These are phyloP conservation scores for Didymella pinodella DNA, from an alignment of 2,329 filamentous ascomycete genomes.

Conservation along the genomic window DNA sequence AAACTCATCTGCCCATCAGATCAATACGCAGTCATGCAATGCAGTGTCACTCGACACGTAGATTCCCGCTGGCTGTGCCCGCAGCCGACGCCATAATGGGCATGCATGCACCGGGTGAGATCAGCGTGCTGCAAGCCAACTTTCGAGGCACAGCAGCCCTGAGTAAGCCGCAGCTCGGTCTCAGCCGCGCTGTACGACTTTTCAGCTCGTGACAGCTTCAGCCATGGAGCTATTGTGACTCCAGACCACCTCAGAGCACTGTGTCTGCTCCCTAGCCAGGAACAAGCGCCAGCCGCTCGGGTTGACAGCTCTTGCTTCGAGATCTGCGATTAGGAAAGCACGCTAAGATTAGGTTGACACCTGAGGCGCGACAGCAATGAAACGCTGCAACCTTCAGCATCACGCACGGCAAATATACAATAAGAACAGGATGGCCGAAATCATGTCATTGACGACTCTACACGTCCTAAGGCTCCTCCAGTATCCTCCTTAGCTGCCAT, in stretches of 20 bases:
- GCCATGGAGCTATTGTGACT: background rate
- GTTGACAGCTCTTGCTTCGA: slow-evolving; percentile 2
- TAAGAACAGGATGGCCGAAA: background rate
- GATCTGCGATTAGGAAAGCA: slow-evolving; percentile 12
- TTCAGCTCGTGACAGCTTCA: background rate
- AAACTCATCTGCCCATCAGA: background rate
- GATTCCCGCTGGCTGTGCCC: slow-evolving; percentile 1
- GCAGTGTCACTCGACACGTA: slow-evolving; percentile 4
- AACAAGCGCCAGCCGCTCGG: slow-evolving; percentile 1
- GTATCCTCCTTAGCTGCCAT: background rate
- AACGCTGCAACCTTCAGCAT: slow-evolving; percentile 19
- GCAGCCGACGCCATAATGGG: slow-evolving; percentile 4
- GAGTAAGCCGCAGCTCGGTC: background rate
- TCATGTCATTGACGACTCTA: background rate
- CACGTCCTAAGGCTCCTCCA: background rate
- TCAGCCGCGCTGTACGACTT: background rate
- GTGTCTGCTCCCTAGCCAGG: background rate
- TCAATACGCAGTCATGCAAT: background rate
- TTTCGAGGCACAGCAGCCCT: slow-evolving; percentile 15
- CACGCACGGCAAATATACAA: slow-evolving; percentile 3
- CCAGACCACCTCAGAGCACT: background rate
- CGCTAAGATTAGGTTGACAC: slow-evolving; percentile 19
- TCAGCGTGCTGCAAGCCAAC: slow-evolving; percentile 12
- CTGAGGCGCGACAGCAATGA: slow-evolving; percentile 21
- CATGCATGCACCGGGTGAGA: slow-evolving; percentile 20